Percentiles rank a stretch among this genome's conserved stretches.
phyloP scores from a whole-genome alignment of 2,329 filamentous ascomycete species.

The Fusarium sp. region DNA sequence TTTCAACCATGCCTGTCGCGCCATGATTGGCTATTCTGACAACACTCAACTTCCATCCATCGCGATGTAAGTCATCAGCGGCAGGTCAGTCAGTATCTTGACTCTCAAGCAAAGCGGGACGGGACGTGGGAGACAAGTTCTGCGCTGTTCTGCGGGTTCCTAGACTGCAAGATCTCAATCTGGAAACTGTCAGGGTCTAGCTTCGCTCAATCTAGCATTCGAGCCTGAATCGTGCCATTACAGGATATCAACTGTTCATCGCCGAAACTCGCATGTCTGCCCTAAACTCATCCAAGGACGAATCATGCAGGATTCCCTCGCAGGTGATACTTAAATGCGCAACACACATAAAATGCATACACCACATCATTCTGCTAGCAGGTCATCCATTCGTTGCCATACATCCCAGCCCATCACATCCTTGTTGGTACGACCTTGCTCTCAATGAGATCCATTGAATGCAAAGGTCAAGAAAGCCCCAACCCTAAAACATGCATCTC shows the following conservation, averaged over 20 bases:
- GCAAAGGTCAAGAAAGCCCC: conserved; percentile 24
- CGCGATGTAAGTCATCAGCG: conserved; percentile 1
- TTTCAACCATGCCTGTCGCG: conserved; percentile 27
- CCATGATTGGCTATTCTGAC: conserved; percentile 21
- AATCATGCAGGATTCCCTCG: conserved; percentile 18
- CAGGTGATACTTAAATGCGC: conserved; percentile 5
- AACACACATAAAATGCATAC: conserved; percentile 16
- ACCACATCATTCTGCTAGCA: conserved; percentile 6
- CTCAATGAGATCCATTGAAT: conserved; percentile 18
- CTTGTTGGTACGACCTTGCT: conserved; percentile 16
- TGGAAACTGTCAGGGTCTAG: conserved; percentile 11
- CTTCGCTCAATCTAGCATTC: not conserved
- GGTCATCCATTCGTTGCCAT: conserved; percentile 13
- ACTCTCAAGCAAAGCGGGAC: not conserved
- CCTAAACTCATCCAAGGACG: not conserved
- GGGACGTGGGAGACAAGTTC: not conserved
- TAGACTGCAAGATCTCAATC: not conserved
- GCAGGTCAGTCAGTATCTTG: not conserved
- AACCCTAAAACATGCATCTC: conserved; percentile 35
- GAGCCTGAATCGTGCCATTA: conserved; percentile 3
- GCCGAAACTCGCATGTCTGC: conserved; percentile 13
- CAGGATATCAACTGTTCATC: conserved; percentile 1
- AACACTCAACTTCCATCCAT: conserved; percentile 8
- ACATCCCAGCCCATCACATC: conserved; percentile 17
- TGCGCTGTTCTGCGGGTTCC: not conserved